These are phyloP conservation scores for Kwoniella bestiolae DNA, from an alignment of 768 basidiomycete species.

Conservation along the genomic window DNA sequence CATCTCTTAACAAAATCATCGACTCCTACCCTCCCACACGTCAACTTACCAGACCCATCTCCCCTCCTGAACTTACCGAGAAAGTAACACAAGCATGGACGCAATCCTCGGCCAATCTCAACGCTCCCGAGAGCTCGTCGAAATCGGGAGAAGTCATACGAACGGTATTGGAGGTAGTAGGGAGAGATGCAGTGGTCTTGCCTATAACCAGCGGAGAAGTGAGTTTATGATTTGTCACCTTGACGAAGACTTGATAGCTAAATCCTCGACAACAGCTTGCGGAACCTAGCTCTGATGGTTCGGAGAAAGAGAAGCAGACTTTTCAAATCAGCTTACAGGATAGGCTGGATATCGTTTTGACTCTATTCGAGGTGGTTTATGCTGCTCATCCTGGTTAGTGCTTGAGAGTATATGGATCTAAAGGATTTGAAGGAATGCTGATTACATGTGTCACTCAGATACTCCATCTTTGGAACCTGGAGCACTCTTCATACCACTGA, in stretches of 20 bases:
- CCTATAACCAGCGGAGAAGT: slow-evolving; percentile 36
- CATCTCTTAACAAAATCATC: slow-evolving; percentile 8
- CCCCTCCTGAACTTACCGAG: slow-evolving; percentile 17
- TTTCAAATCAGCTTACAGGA: slow-evolving; percentile 40
- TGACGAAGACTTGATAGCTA: not conserved
- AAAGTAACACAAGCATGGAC: slow-evolving; percentile 23
- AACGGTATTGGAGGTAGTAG: slow-evolving; percentile 43
- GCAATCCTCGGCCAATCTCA: not conserved
- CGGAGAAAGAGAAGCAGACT: not conserved
- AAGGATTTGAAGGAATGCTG: not conserved
- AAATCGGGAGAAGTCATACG: slow-evolving; percentile 32
- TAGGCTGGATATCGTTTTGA: slow-evolving; percentile 44
- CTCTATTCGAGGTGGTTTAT: slow-evolving; percentile 45
- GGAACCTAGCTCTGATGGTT: slow-evolving; percentile 17
- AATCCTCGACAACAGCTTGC: not conserved
- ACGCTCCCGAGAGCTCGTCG: slow-evolving; percentile 9
- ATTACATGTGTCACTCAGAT: slow-evolving; percentile 18
- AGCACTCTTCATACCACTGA: slow-evolving; percentile 48
- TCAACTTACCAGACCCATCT: slow-evolving; percentile 19
- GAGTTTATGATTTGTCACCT: not conserved
- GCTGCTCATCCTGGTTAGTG: slow-evolving; percentile 29
- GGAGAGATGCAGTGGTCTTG: slow-evolving; percentile 38
- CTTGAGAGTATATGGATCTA: not conserved
- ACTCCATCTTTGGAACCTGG: slow-evolving; percentile 42
- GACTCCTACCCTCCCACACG: slow-evolving; percentile 14